Evolutionary conservation across 306 rosid genomes (phyloP), one percentile per base, ranked within the genome.

Genomic region (Datisca glomerata): DNA sequence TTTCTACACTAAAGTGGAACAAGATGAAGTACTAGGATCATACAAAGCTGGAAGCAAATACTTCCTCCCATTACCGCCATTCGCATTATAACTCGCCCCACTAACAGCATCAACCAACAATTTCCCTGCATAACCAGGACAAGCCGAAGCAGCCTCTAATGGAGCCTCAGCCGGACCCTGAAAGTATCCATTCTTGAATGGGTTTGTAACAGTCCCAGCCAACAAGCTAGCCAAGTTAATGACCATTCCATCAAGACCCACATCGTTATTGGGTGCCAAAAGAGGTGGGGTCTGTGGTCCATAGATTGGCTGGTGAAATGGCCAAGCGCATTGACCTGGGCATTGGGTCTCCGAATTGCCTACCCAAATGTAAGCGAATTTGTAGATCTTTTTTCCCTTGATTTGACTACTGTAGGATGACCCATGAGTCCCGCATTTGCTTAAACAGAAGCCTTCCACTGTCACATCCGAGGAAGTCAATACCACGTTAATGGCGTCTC

Each of bases 301-400:
- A 17, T 38, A 38, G 15, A 38, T 38, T 16, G 43, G 43, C 43
- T 38, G 43, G 19, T 38, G 43, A 38, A 38, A 38, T 4, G 43
- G 43, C 43, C 43, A 38, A 2, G 43, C 43, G 20, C 43, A 38
- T 18, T 4, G 21, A 3, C 43, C 43, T 3, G 43, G 43, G 19
- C 43, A 38, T 18, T 38, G 43, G 8, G 19, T 13, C 18, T 38
- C 43, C 21, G 43, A 38, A 17, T 38, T 38, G 9, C 43, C 43
- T 3, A 38, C 43, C 43, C 43, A 38, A 8, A 38, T 9, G 43
- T 38, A 38, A 5, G 43, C 36, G 21, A 38, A 38, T 17, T 18
- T 17, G 21, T 8, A n/a, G n/a, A n/a, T n/a, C n/a, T n/a, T n/a
- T 31, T 14, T 31, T 31, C 36, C 19, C 43, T 9, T 4, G 19